Evolutionary conservation across 441 rosid species (phyloP).

Genomic region (Syzygium syzygioides): DNA sequence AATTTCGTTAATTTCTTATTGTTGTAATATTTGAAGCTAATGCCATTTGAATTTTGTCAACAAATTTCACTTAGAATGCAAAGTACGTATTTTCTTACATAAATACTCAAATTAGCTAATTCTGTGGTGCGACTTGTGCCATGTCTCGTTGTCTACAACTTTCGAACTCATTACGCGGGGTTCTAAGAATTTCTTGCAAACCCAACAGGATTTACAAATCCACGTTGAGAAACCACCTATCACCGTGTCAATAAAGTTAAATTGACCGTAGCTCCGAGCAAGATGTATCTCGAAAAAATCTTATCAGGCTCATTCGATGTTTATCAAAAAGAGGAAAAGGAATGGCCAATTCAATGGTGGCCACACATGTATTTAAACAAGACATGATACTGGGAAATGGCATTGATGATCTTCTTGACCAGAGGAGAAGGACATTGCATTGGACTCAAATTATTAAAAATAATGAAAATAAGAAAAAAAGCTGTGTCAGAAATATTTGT

Average conservation of each 20-base stretch:
- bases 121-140: not conserved
- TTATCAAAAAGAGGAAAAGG: not conserved
- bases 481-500: constrained; percentile 7
- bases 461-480: not conserved
- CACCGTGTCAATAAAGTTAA: not conserved
- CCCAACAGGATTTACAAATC: not conserved
- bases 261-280: not conserved
- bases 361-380: not conserved
- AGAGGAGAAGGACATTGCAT: not conserved
- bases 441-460: not conserved
- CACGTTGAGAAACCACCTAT: fast-evolving
- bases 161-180: not conserved
- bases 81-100: not conserved
- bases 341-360: not conserved
- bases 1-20: too few relatives aligned
- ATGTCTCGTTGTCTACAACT: not conserved
- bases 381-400: not conserved
- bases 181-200: not conserved
- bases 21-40: too few relatives aligned
- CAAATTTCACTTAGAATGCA: not conserved
- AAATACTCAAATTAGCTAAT: not conserved
- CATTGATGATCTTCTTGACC: not conserved
- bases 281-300: not conserved
- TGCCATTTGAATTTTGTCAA: too few relatives aligned
- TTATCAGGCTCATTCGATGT: not conserved